phyloP scores from a whole-genome alignment of 2,329 filamentous ascomycete species.

The Epichloe elymi region DNA sequence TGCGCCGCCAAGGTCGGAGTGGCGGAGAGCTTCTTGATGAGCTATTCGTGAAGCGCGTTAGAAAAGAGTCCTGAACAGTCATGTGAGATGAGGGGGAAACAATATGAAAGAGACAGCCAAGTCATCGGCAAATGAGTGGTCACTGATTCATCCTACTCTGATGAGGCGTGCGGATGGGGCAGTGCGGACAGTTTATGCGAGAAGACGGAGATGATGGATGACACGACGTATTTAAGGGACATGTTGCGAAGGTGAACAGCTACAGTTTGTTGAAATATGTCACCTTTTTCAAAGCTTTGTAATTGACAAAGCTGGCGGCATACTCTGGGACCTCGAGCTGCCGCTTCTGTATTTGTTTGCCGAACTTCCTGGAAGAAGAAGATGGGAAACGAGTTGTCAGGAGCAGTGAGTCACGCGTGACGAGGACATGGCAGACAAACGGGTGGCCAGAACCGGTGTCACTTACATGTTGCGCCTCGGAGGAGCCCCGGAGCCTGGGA shows the following conservation, averaged over 20 bases:
- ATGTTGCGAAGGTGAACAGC: neutral
- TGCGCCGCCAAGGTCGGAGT: slow-evolving; percentile 74
- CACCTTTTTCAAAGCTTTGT: slow-evolving; percentile 98
- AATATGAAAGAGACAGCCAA: neutral
- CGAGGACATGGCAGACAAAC: neutral
- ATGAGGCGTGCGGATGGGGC: neutral
- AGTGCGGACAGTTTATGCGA: neutral
- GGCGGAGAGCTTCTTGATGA: slow-evolving; percentile 95
- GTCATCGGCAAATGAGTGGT: neutral
- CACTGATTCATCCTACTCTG: neutral
- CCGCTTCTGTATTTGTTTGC: slow-evolving; percentile 97
- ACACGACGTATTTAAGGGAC: too few relatives aligned
- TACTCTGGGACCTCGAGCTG: slow-evolving; percentile 99
- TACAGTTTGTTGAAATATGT: neutral
- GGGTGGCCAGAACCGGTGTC: neutral
- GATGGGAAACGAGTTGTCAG: slow-evolving; percentile 5
- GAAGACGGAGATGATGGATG: neutral
- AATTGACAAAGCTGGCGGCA: slow-evolving; percentile 97
- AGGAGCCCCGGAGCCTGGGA: slow-evolving; percentile 7
- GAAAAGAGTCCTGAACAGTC: neutral
- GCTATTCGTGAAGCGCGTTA: slow-evolving; percentile 36
- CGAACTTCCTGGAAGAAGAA: slow-evolving; percentile 71
- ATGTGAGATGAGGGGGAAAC: neutral
- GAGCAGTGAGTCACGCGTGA: neutral
- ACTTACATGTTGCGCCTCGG: slow-evolving; percentile 23